Conservation (phyloP, 2,329 filamentous ascomycete species). For the Aspergillus caelatus region DNA sequence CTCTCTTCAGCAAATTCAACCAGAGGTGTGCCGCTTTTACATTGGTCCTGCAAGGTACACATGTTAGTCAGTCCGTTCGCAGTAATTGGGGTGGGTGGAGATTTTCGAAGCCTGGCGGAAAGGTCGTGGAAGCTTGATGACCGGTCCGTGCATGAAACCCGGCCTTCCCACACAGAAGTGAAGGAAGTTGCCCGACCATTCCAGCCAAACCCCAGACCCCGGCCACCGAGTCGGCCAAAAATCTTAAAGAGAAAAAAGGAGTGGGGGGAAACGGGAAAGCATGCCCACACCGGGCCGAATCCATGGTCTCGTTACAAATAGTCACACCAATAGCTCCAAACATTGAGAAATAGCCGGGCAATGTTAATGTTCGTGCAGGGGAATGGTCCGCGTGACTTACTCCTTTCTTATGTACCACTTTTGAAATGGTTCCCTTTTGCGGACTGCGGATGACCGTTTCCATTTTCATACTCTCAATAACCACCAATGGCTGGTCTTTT, state of each 20-base stretch:
- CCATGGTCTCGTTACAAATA: conserved; percentile 2
- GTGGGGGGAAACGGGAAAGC: background rate
- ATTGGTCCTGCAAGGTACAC: conserved; percentile 63
- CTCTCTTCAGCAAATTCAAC: conserved; percentile 68
- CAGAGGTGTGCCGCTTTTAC: conserved; percentile 73
- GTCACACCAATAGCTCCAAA: background rate
- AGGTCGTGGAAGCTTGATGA: conserved; percentile 15
- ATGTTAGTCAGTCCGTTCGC: conserved; percentile 25
- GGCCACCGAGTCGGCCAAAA: background rate
- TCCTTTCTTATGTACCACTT: conserved; percentile 73
- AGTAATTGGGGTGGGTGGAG: conserved; percentile 1
- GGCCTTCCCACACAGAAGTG: conserved; percentile 1
- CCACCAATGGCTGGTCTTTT: conserved; percentile 84
- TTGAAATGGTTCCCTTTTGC: conserved; percentile 71
- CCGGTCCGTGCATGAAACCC: conserved; percentile 11
- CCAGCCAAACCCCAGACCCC: conserved; percentile 6
- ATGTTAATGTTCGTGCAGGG: conserved; percentile 8
- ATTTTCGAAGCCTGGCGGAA: conserved; percentile 21
- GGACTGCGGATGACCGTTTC: conserved; percentile 81
- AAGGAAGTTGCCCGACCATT: background rate
- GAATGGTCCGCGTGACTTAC: conserved; percentile 53
- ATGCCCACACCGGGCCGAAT: background rate
- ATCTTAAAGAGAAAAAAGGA: conserved; percentile 4
- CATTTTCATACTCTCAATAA: conserved; percentile 93
- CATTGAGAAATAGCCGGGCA: conserved; percentile 8